Conservation (phyloP, 2,329 filamentous ascomycete species). For the Fusarium circinatum region DNA sequence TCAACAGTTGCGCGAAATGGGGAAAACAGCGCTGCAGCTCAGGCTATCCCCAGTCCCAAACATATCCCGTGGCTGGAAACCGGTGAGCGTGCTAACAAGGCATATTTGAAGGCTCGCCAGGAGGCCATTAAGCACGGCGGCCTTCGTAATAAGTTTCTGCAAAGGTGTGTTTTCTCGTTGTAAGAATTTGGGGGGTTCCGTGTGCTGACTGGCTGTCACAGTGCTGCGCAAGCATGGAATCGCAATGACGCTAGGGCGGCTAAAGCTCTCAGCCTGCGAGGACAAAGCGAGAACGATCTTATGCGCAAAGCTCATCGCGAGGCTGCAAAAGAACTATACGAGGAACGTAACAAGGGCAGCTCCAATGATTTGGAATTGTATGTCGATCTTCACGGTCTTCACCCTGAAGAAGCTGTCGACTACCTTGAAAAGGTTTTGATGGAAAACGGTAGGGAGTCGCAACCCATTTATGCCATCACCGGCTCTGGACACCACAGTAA, state of each 20-base stretch:
- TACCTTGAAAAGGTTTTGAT: slow-evolving; percentile 90
- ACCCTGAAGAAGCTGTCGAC: slow-evolving; percentile 95
- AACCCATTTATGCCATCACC: slow-evolving; percentile 93
- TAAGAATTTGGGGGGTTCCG: background rate
- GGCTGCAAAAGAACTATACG: slow-evolving; percentile 90
- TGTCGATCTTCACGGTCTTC: slow-evolving; percentile 97
- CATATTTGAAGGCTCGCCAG: slow-evolving; percentile 92
- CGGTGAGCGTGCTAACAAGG: slow-evolving; percentile 87
- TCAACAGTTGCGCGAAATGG: slow-evolving; percentile 71
- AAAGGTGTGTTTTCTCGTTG: slow-evolving; percentile 70
- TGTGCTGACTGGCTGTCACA: slow-evolving; percentile 49
- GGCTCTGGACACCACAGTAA: slow-evolving; percentile 98
- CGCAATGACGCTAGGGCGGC: slow-evolving; percentile 95
- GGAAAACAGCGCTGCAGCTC: slow-evolving; percentile 83
- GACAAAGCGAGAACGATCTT: slow-evolving; percentile 94
- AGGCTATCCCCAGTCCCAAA: slow-evolving; percentile 86
- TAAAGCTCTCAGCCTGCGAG: slow-evolving; percentile 91
- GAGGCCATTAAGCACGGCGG: slow-evolving; percentile 98
- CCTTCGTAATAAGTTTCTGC: slow-evolving; percentile 94
- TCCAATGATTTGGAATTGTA: slow-evolving; percentile 78
- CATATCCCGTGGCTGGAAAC: slow-evolving; percentile 98
- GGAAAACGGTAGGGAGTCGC: slow-evolving; percentile 78
- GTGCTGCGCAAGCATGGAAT: slow-evolving; percentile 98
- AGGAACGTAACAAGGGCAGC: slow-evolving; percentile 84
- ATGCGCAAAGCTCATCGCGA: slow-evolving; percentile 98